Percentiles rank a stretch among this genome's conserved stretches.
phyloP scores from a whole-genome alignment of 331 rosid genomes.

The Prunus yedoensis region DNA sequence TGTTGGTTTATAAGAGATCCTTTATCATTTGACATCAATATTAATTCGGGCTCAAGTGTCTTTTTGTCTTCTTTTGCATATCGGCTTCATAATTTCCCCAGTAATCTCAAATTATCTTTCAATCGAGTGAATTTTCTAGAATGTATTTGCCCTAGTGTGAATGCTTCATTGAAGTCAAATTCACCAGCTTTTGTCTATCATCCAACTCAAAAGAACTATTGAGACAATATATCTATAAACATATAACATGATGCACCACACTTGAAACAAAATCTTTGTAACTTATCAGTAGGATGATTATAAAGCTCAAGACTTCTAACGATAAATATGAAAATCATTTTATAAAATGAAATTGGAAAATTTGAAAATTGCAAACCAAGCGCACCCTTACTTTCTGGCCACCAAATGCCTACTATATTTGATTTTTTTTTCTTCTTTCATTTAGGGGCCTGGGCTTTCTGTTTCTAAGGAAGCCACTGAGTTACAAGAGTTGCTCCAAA shows the following conservation, averaged over 20 bases:
- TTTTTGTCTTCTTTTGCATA: background rate
- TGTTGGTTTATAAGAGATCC: conserved; percentile 1
- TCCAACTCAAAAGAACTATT: background rate
- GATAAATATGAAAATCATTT: background rate
- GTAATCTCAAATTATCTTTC: background rate
- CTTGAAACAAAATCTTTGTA: background rate
- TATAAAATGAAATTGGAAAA: background rate
- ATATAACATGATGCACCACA: background rate
- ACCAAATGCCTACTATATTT: background rate
- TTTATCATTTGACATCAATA: background rate
- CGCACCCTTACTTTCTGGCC: background rate
- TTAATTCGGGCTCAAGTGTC: background rate
- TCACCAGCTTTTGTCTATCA: background rate
- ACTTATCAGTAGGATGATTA: background rate
- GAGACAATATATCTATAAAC: background rate
- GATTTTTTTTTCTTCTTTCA: background rate
- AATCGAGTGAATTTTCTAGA: background rate
- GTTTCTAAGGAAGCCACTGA: conserved; percentile 54
- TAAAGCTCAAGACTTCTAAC: background rate
- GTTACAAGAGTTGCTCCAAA: conserved; percentile 60
- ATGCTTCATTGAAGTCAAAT: background rate
- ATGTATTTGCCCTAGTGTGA: background rate
- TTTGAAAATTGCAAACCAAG: background rate
- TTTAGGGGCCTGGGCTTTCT: conserved; percentile 49
- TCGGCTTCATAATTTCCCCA: background rate